Conservation (phyloP, 1,284 basidiomycete genomes). For the Tilletiaria anomala region DNA sequence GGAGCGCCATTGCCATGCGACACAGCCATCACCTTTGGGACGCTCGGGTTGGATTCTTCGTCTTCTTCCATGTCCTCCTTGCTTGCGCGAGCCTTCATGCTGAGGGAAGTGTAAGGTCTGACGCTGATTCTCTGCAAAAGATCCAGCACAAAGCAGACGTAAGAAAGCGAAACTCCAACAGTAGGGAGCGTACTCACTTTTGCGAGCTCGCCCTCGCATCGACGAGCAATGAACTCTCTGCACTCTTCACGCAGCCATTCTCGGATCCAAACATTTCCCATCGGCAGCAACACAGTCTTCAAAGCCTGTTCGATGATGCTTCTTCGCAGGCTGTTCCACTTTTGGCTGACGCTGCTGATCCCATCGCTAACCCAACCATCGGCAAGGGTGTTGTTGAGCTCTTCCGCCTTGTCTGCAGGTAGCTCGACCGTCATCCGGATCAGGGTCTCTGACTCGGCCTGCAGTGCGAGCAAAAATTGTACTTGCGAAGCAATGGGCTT, state of each 20-base stretch:
- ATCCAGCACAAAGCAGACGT: constrained; percentile 4
- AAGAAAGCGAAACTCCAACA: constrained; percentile 3
- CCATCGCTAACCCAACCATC: constrained; percentile 73
- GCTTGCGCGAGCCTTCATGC: constrained; percentile 24
- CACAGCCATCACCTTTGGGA: constrained; percentile 71
- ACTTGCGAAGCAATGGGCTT: constrained; percentile 25
- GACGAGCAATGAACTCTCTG: constrained; percentile 42
- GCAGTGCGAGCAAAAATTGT: constrained; percentile 79
- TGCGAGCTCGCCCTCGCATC: constrained; percentile 20
- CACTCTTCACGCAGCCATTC: constrained; percentile 81
- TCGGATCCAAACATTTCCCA: constrained; percentile 69
- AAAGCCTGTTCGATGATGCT: constrained; percentile 65
- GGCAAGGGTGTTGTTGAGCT: constrained; percentile 59
- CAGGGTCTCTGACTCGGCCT: constrained; percentile 75
- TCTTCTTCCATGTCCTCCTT: constrained; percentile 11
- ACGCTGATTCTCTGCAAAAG: constrained; percentile 41
- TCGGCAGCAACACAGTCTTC: constrained; percentile 63
- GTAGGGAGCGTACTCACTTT: neutral
- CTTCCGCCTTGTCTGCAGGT: constrained; percentile 52
- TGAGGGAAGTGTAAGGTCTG: constrained; percentile 53
- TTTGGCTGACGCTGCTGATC: constrained; percentile 65
- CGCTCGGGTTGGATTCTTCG: constrained; percentile 51
- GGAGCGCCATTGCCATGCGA: constrained; percentile 83
- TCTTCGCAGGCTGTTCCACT: constrained; percentile 83
- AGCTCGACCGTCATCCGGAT: constrained; percentile 50